These are phyloP conservation scores for Barnettozyma sucrosica DNA, from an alignment of 805 yeast genomes.

Conservation along the genomic window DNA sequence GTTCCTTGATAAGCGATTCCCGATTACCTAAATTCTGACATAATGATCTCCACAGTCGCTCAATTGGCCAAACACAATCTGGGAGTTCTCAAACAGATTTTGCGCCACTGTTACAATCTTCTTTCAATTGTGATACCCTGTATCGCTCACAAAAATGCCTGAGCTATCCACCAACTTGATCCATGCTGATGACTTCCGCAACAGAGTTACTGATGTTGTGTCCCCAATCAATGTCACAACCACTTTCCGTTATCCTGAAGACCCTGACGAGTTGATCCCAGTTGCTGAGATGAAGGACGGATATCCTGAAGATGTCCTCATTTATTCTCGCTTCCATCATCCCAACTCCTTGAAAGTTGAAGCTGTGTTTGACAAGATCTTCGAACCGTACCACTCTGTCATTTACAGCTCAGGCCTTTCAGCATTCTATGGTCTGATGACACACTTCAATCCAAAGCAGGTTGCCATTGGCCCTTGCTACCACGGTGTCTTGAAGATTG, in stretches of 20 bases:
- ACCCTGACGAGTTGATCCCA: slow-evolving; percentile 51
- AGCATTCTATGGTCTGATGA: slow-evolving; percentile 73
- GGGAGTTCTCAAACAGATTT: no score
- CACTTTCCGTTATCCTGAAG: slow-evolving; percentile 60
- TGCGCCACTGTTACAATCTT: neutral
- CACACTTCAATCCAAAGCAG: slow-evolving; percentile 64
- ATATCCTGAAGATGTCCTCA: slow-evolving; percentile 32
- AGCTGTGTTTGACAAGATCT: slow-evolving; percentile 49
- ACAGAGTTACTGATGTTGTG: slow-evolving; percentile 58
- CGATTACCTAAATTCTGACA: no score
- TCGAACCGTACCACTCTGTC: slow-evolving; percentile 55
- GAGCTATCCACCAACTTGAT: slow-evolving; percentile 52
- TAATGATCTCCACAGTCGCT: no score
- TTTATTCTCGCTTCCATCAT: slow-evolving; percentile 72
- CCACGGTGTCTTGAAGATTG: slow-evolving; percentile 77
- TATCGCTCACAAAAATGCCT: slow-evolving; percentile 16
- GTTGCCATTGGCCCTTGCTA: slow-evolving; percentile 76
- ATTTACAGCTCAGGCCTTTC: slow-evolving; percentile 74
- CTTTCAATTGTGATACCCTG: neutral
- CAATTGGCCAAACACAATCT: no score
- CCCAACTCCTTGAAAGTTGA: slow-evolving; percentile 70
- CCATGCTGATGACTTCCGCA: slow-evolving; percentile 63
- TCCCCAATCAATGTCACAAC: slow-evolving; percentile 82
- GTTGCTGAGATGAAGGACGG: slow-evolving; percentile 34
- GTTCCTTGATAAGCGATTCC: no score